A percentile compares a stretch with the other conserved stretches of the same genome.
phyloP scores from a whole-genome alignment of 129 eudicot species.

The Artemisia argyi region DNA sequence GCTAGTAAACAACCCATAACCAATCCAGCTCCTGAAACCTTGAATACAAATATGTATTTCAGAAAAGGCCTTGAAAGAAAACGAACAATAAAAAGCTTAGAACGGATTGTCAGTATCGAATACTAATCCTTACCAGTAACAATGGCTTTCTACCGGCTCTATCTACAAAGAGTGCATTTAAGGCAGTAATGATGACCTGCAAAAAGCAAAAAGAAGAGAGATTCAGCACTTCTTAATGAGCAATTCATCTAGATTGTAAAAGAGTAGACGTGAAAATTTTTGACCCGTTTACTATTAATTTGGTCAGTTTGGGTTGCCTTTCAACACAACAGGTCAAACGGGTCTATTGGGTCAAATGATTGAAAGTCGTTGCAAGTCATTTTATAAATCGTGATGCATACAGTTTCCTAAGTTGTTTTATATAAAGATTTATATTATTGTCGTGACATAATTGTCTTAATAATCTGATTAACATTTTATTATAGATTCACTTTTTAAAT shows the following conservation, averaged over 20 bases:
- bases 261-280: no score
- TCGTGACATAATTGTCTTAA: no score
- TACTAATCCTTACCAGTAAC: slow-evolving; percentile 55
- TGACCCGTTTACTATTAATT: no score
- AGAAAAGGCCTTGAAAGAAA: neutral
- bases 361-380: no score
- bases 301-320: no score
- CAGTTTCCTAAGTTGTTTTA: no score
- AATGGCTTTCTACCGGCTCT: slow-evolving; percentile 96
- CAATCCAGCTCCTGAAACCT: slow-evolving; percentile 87
- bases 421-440: no score
- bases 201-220: neutral
- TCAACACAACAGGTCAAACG: no score
- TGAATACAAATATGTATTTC: slow-evolving; percentile 1
- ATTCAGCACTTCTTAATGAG: slow-evolving; percentile 4
- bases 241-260: neutral
- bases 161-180: slow-evolving; percentile 74
- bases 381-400: no score
- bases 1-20: slow-evolving; percentile 68
- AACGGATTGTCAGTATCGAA: neutral
- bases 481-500: no score
- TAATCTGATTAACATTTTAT: no score
- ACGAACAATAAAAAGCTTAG: neutral
- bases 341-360: no score
- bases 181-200: slow-evolving; percentile 65